A percentile compares a stretch with the other conserved stretches of the same genome.
Conservation (phyloP, 805 yeast species). For the Novakomyces olei region DNA sequence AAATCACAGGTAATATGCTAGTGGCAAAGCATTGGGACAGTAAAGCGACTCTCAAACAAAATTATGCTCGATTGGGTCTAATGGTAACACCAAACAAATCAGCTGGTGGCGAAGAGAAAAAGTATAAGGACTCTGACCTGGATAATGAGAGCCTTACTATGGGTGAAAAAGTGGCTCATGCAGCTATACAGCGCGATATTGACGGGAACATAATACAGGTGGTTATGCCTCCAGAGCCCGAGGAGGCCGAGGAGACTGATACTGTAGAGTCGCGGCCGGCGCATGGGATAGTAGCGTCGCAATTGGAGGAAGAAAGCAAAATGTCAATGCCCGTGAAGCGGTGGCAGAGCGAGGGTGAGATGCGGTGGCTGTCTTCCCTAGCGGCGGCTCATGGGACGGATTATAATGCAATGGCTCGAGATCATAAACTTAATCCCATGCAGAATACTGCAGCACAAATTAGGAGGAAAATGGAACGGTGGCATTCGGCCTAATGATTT, state of each 20-base stretch:
- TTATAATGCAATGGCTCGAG: slow-evolving; percentile 80
- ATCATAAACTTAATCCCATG: slow-evolving; percentile 54
- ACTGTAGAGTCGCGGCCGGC: slow-evolving; percentile 19
- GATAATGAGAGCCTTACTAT: slow-evolving; percentile 43
- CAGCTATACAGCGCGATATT: slow-evolving; percentile 45
- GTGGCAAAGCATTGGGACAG: slow-evolving; percentile 84
- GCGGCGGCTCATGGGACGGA: slow-evolving; percentile 70
- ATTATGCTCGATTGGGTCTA: slow-evolving; percentile 39
- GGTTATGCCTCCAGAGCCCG: slow-evolving; percentile 18
- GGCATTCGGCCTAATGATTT: no score
- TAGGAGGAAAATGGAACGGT: slow-evolving; percentile 43
- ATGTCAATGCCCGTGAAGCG: slow-evolving; percentile 21
- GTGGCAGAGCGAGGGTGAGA: slow-evolving; percentile 47
- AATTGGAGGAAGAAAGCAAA: slow-evolving; percentile 42
- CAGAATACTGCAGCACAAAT: slow-evolving; percentile 77
- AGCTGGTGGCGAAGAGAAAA: slow-evolving; percentile 65
- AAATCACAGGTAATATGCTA: slow-evolving; percentile 50
- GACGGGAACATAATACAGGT: slow-evolving; percentile 52
- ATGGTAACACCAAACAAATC: slow-evolving; percentile 38
- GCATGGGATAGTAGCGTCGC: slow-evolving; percentile 44
- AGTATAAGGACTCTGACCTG: slow-evolving; percentile 11
- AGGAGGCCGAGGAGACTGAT: slow-evolving; percentile 12
- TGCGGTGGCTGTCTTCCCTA: slow-evolving; percentile 42
- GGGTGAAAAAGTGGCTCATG: slow-evolving; percentile 36
- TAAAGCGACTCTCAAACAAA: slow-evolving; percentile 57